A percentile compares a stretch with the other conserved stretches of the same genome.
phyloP scores from a whole-genome alignment of 2,329 filamentous ascomycete genomes.

The Aspergillus piperis region DNA sequence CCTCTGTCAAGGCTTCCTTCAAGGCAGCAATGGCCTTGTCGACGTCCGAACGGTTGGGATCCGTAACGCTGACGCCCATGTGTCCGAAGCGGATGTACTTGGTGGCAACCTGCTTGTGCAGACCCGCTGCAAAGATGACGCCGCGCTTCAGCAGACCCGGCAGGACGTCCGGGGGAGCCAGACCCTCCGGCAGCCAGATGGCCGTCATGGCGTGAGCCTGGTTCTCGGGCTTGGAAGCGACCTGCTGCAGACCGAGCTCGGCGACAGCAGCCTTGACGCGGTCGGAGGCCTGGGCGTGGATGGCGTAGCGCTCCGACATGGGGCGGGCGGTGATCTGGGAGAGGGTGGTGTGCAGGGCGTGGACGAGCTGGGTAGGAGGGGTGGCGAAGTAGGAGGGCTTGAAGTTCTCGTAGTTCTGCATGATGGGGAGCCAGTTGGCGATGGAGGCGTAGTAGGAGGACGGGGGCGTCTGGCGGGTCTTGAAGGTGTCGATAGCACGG shows the following conservation, averaged over 20 bases:
- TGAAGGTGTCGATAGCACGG: conserved; percentile 77
- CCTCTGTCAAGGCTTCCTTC: conserved; percentile 72
- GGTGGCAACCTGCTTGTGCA: conserved; percentile 92
- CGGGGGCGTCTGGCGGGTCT: conserved; percentile 77
- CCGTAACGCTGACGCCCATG: conserved; percentile 92
- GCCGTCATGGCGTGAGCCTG: conserved; percentile 98
- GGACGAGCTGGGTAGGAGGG: conserved; percentile 89
- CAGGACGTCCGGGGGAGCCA: conserved; percentile 79
- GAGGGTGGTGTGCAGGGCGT: conserved; percentile 86
- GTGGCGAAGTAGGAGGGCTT: conserved; percentile 98
- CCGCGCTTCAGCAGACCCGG: conserved; percentile 83
- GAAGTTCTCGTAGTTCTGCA: conserved; percentile 98
- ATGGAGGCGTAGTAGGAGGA: conserved; percentile 92
- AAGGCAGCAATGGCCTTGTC: conserved; percentile 80
- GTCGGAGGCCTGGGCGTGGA: conserved; percentile 76
- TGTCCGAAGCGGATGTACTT: conserved; percentile 96
- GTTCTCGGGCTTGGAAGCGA: conserved; percentile 81
- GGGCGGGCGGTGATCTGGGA: conserved; percentile 81
- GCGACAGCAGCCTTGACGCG: conserved; percentile 81
- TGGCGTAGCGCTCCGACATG: conserved; percentile 77
- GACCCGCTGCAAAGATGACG: conserved; percentile 89
- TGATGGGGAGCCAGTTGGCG: conserved; percentile 97
- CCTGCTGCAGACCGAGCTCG: conserved; percentile 80
- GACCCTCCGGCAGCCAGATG: conserved; percentile 85
- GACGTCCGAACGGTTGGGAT: conserved; percentile 76